Conservation (phyloP, 306 rosid species). For the Pachyrhizus erosus region DNA sequence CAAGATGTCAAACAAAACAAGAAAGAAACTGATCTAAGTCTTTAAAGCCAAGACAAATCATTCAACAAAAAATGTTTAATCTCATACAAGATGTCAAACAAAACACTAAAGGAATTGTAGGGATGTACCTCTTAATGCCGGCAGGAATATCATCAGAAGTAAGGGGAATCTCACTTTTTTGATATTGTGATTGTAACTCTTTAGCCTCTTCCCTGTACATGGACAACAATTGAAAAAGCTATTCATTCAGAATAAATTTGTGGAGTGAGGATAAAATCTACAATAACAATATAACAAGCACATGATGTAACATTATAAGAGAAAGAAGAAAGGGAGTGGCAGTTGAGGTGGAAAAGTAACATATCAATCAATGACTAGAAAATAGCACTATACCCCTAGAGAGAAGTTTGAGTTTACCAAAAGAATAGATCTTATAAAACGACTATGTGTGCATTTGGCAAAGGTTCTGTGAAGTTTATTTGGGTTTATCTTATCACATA, state of each 20-base stretch:
- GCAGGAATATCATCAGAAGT: conserved; percentile 53
- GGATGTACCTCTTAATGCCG: conserved; percentile 64
- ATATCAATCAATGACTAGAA: conserved; percentile 14
- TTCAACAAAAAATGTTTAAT: conserved; percentile 5
- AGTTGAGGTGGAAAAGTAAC: background rate
- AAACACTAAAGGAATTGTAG: conserved; percentile 15
- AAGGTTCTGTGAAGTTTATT: background rate
- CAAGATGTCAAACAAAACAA: conserved; percentile 12
- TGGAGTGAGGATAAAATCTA: background rate
- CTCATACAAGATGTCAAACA: conserved; percentile 11
- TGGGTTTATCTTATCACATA: background rate
- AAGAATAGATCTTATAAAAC: background rate
- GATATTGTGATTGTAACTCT: conserved; percentile 54
- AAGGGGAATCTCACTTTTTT: conserved; percentile 36
- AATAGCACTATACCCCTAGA: background rate
- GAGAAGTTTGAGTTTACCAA: background rate
- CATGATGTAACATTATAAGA: background rate
- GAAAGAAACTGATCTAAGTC: conserved; percentile 15
- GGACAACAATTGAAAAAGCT: conserved; percentile 12
- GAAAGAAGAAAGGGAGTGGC: background rate
- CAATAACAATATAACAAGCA: background rate
- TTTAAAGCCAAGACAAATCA: background rate
- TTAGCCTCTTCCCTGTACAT: conserved; percentile 74
- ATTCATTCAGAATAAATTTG: conserved; percentile 33
- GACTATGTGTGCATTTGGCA: background rate